Evolutionary conservation across 2,329 filamentous ascomycete genomes (phyloP).

Genomic region (Fusarium pilosicola): DNA sequence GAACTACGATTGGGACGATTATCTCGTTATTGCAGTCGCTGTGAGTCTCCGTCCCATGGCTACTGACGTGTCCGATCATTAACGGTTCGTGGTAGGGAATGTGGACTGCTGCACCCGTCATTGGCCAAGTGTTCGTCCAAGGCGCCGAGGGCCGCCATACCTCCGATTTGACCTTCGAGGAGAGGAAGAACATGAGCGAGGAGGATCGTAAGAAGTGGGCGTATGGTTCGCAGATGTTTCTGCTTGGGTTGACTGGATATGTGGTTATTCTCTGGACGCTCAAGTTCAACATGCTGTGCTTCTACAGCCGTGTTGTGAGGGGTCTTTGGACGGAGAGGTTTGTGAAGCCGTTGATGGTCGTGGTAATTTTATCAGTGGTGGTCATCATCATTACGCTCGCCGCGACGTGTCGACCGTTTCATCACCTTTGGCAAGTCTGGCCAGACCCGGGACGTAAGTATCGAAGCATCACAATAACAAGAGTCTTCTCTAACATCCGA

Average conservation of each 20-base stretch:
- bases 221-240: constrained; percentile 50
- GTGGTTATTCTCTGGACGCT: constrained; percentile 51
- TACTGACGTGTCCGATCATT: neutral
- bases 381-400: constrained; percentile 43
- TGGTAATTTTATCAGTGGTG: constrained; percentile 43
- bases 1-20: constrained; percentile 49
- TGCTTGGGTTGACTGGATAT: constrained; percentile 49
- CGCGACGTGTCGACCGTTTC: constrained; percentile 49
- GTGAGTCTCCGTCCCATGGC: neutral
- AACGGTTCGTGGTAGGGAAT: constrained; percentile 12
- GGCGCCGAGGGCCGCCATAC: constrained; percentile 45
- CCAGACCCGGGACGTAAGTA: constrained; percentile 51
- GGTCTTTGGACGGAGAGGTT: constrained; percentile 50
- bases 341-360: constrained; percentile 48
- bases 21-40: constrained; percentile 39
- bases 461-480: rapidly evolving
- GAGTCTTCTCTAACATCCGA: neutral
- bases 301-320: constrained; percentile 51
- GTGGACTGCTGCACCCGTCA: constrained; percentile 35
- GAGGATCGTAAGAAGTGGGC: constrained; percentile 43
- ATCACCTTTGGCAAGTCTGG: constrained; percentile 49
- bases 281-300: constrained; percentile 55
- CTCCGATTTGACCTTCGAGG: constrained; percentile 43
- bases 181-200: constrained; percentile 46
- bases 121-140: constrained; percentile 43